These are phyloP conservation scores for Phytopythium oedochilum DNA, from an alignment of 352 stramenopile genomes.

Conservation along the genomic window DNA sequence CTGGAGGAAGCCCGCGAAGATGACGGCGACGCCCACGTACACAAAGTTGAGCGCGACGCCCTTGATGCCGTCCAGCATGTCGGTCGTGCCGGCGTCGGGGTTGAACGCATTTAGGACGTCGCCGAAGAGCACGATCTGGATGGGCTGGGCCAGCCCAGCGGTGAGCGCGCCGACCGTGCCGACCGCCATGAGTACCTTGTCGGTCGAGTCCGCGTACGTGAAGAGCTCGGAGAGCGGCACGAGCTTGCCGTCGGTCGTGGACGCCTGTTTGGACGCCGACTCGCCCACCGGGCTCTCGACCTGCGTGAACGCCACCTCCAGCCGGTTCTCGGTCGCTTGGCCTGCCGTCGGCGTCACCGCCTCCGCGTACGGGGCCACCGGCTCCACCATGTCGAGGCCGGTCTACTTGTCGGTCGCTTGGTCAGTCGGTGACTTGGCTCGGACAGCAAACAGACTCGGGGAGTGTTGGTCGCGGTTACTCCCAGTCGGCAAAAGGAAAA, in stretches of 20 bases:
- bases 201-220: slow-evolving; percentile 33
- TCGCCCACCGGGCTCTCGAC: neutral
- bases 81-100: slow-evolving; percentile 14
- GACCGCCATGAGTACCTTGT: slow-evolving; percentile 31
- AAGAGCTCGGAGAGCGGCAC: slow-evolving; percentile 46
- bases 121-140: slow-evolving; percentile 46
- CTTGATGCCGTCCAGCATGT: slow-evolving; percentile 26
- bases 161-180: slow-evolving; percentile 22
- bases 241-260: slow-evolving; percentile 20
- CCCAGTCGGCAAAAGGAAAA: neutral
- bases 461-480: neutral
- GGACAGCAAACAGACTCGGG: neutral
- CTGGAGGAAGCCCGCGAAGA: slow-evolving; percentile 47
- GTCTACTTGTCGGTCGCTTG: neutral
- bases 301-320: slow-evolving; percentile 17
- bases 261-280: slow-evolving; percentile 15
- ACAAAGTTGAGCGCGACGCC: slow-evolving; percentile 52
- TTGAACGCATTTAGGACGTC: slow-evolving; percentile 54
- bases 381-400: neutral
- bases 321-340: slow-evolving; percentile 1
- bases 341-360: slow-evolving; percentile 3
- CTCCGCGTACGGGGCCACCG: slow-evolving; percentile 2
- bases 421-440: neutral
- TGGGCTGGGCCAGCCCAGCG: slow-evolving; percentile 25
- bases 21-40: slow-evolving; percentile 40